Evolutionary conservation across 1,284 basidiomycete genomes (phyloP).

Genomic region (Cryptococcus maquisensis): DNA sequence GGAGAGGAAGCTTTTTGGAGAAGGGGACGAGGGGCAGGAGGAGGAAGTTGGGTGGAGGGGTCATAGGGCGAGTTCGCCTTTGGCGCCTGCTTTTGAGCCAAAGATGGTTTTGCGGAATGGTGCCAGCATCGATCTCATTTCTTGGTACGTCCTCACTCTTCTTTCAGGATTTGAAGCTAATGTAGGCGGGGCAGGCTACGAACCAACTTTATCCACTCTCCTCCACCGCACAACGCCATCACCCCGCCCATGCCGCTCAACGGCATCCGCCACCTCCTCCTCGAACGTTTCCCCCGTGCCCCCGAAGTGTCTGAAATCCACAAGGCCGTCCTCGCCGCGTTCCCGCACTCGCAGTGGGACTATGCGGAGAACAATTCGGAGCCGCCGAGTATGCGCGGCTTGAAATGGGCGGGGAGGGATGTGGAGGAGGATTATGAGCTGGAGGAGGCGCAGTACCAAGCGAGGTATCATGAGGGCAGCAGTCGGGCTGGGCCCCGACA

Average conservation of each 20-base stretch:
- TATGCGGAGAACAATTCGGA: conserved; percentile 26
- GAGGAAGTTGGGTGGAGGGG: conserved; percentile 6
- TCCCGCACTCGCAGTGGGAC: conserved; percentile 40
- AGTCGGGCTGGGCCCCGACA: background rate
- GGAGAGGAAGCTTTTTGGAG: conserved; percentile 31
- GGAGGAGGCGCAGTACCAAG: background rate
- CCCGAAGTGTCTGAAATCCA: conserved; percentile 35
- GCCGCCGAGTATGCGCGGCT: conserved; percentile 39
- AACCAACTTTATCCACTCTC: conserved; percentile 44
- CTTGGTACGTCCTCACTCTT: conserved; percentile 30
- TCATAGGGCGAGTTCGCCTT: conserved; percentile 18
- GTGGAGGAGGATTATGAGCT: conserved; percentile 32
- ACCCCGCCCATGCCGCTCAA: conserved; percentile 40
- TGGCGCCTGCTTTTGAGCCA: conserved; percentile 41
- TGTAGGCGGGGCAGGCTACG: conserved; percentile 32
- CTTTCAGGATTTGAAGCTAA: conserved; percentile 4
- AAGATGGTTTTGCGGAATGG: conserved; percentile 44
- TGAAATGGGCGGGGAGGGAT: conserved; percentile 43
- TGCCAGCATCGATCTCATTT: conserved; percentile 41
- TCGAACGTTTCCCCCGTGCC: conserved; percentile 42
- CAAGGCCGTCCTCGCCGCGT: conserved; percentile 39
- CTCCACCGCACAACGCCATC: conserved; percentile 30
- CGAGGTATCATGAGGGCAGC: too few species aligned
- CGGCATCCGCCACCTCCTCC: conserved; percentile 36
- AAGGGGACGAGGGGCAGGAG: conserved; percentile 6